Evolutionary conservation across 1,284 basidiomycete species (phyloP).

Genomic region (Thelephora terrestris): DNA sequence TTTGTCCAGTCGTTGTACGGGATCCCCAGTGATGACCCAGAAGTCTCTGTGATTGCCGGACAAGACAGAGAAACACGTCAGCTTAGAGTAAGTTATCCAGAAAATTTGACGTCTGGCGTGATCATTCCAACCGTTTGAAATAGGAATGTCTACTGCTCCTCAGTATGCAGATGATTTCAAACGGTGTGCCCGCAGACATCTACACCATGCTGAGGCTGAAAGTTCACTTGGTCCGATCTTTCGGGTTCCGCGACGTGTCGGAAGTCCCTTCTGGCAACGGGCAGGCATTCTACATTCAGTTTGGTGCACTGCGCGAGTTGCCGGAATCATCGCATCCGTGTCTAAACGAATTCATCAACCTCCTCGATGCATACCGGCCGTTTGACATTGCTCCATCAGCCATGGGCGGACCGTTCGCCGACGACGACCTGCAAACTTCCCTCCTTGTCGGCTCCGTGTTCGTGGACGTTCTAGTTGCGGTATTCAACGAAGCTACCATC

Average conservation of each 20-base stretch:
- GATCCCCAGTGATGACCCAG: conserved; percentile 23
- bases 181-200: conserved; percentile 43
- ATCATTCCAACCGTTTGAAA: conserved; percentile 1
- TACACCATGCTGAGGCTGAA: conserved; percentile 51
- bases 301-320: conserved; percentile 34
- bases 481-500: conserved; percentile 37
- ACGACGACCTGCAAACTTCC: conserved; percentile 32
- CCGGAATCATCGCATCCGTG: conserved; percentile 40
- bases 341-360: conserved; percentile 41
- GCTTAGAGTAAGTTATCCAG: conserved; percentile 34
- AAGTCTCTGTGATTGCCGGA: conserved; percentile 5
- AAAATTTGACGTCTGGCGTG: neutral
- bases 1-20: conserved; percentile 38
- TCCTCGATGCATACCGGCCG: conserved; percentile 47
- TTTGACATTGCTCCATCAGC: conserved; percentile 37
- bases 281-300: conserved; percentile 41
- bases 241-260: conserved; percentile 45
- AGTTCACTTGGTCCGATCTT: conserved; percentile 38
- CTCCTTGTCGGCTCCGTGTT: conserved; percentile 52
- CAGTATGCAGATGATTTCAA: conserved; percentile 52
- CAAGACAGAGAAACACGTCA: conserved; percentile 35
- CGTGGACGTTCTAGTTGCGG: conserved; percentile 44
- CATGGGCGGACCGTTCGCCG: conserved; percentile 32
- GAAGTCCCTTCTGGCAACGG: conserved; percentile 35
- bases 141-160: conserved; percentile 49